These are phyloP conservation scores for Pythium aristosporum DNA, from an alignment of 352 stramenopile species.

Conservation along the genomic window DNA sequence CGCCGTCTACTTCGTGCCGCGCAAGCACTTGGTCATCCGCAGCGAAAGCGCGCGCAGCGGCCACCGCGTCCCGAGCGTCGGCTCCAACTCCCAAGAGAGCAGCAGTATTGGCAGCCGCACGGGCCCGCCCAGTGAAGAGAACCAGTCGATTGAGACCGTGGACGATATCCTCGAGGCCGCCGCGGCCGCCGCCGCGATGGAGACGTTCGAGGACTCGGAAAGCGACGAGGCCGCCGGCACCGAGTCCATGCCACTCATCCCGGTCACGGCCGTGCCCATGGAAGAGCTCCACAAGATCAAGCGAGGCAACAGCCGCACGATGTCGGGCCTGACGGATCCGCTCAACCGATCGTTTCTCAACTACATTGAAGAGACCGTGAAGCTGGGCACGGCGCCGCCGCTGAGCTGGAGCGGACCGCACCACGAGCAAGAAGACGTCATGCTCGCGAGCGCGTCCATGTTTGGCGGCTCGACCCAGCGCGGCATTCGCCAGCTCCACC, in stretches of 20 bases:
- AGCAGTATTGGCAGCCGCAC: conserved; percentile 32
- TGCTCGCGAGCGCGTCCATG: conserved; percentile 71
- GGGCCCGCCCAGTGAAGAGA: conserved; percentile 35
- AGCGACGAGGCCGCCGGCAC: conserved; percentile 10
- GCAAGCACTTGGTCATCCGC: conserved; percentile 74
- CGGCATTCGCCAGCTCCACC: conserved; percentile 64
- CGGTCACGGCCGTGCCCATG: conserved; percentile 2
- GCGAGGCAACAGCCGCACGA: conserved; percentile 19
- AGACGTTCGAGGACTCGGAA: conserved; percentile 21
- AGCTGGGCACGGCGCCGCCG: conserved; percentile 39
- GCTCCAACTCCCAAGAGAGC: conserved; percentile 45
- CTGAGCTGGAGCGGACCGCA: conserved; percentile 55
- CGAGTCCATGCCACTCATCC: conserved; percentile 20
- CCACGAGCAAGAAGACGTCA: conserved; percentile 74
- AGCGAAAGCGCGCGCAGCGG: conserved; percentile 49
- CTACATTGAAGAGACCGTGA: conserved; percentile 43
- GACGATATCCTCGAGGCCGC: conserved; percentile 26
- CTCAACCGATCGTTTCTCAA: conserved; percentile 30
- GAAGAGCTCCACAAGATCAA: conserved; percentile 8
- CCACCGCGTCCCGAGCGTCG: conserved; percentile 30
- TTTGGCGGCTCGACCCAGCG: conserved; percentile 65
- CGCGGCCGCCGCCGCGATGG: conserved; percentile 7
- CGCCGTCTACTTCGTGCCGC: conserved; percentile 80
- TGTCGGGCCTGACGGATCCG: conserved; percentile 8
- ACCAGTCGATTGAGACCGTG: conserved; percentile 37